phyloP scores from a whole-genome alignment of 257 asterid species.

The Striga asiatica region DNA sequence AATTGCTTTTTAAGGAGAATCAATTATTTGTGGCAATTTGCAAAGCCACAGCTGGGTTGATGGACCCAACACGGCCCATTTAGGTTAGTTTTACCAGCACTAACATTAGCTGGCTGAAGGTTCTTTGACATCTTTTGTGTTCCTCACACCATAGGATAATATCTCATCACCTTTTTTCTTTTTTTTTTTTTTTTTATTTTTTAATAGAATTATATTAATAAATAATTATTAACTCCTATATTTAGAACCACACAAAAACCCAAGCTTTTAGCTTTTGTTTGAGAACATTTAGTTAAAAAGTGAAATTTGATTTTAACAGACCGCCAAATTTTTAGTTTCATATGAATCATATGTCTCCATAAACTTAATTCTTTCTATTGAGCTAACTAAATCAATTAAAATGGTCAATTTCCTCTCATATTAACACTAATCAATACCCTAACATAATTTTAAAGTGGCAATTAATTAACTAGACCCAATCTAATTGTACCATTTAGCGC shows the following conservation, averaged over 20 bases:
- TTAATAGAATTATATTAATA: no score
- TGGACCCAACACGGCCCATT: no score
- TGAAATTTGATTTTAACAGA: background rate
- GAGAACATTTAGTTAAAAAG: background rate
- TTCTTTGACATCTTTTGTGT: no score
- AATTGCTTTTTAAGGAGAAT: slow-evolving; percentile 15
- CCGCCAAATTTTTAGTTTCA: background rate
- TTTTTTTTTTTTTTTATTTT: no score
- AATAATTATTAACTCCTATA: background rate
- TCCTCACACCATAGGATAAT: background rate
- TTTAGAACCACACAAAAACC: background rate
- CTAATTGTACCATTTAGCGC: no score
- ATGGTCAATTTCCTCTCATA: background rate
- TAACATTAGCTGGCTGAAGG: no score
- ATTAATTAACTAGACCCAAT: no score
- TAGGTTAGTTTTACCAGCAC: no score
- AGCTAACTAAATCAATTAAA: slow-evolving; percentile 6
- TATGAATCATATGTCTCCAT: background rate
- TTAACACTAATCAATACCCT: background rate
- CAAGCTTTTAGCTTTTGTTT: background rate
- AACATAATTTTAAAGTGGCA: no score
- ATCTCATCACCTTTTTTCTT: no score
- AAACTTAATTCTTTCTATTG: background rate
- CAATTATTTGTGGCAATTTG: slow-evolving; percentile 1
- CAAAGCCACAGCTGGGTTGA: slow-evolving; percentile 27